Percentiles rank a stretch among this genome's conserved stretches.
Evolutionary conservation across 805 yeast genomes (phyloP).

Genomic region (Ogataea trehalophila): DNA sequence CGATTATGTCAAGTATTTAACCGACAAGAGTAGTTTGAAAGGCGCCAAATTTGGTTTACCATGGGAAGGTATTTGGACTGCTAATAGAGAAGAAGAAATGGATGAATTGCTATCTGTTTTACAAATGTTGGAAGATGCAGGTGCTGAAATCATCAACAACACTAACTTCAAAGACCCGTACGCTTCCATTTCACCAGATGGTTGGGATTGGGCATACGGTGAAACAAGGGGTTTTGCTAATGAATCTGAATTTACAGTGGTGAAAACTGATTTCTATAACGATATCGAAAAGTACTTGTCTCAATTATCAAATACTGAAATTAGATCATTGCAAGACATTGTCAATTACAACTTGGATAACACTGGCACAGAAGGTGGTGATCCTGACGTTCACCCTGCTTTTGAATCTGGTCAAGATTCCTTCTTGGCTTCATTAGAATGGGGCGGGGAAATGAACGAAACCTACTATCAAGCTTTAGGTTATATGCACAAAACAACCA

Average conservation of each 20-base stretch:
- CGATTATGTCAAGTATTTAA: slow-evolving; percentile 22
- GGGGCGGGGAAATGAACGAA: slow-evolving; percentile 25
- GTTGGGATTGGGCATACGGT: slow-evolving; percentile 30
- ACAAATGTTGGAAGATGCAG: slow-evolving; percentile 19
- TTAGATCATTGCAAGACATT: slow-evolving; percentile 23
- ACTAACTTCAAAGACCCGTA: slow-evolving; percentile 22
- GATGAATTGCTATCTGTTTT: slow-evolving; percentile 17
- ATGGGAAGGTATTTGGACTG: slow-evolving; percentile 27
- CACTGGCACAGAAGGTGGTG: slow-evolving; percentile 27
- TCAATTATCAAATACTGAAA: slow-evolving; percentile 23
- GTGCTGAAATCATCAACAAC: slow-evolving; percentile 27
- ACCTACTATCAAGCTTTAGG: slow-evolving; percentile 29
- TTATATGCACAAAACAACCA: slow-evolving; percentile 24
- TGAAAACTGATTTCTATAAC: slow-evolving; percentile 28
- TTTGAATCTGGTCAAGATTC: slow-evolving; percentile 28
- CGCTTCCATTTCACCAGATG: slow-evolving; percentile 25
- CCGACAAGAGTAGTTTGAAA: slow-evolving; percentile 22
- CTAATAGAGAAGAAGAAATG: slow-evolving; percentile 12
- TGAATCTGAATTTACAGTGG: slow-evolving; percentile 29
- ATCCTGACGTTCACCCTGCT: slow-evolving; percentile 20
- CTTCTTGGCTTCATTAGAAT: slow-evolving; percentile 23
- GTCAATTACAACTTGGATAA: slow-evolving; percentile 22
- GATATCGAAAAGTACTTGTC: slow-evolving; percentile 22
- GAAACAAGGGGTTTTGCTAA: slow-evolving; percentile 13
- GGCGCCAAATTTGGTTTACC: slow-evolving; percentile 30